Evolutionary conservation across 345 rosid species (phyloP).

Genomic region (Eucalyptus curtisii): DNA sequence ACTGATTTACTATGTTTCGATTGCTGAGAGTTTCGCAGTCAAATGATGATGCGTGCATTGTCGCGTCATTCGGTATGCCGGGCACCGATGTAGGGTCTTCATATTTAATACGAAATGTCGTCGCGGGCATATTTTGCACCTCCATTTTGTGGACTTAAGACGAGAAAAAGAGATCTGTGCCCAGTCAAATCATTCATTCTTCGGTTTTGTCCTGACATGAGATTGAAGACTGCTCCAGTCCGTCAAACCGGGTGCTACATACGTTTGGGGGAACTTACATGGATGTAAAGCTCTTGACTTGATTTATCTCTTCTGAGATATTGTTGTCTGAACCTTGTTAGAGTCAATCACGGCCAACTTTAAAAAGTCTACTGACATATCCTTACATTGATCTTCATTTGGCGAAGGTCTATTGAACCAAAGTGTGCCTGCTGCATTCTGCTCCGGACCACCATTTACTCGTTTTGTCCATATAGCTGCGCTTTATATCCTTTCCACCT

Average conservation of each 20-base stretch:
- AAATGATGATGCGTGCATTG: not conserved
- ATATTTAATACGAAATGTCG: not conserved
- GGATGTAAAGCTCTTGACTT: not conserved
- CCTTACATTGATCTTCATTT: not conserved
- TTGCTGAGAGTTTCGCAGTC: not conserved
- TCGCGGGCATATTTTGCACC: not conserved
- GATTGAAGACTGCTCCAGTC: not conserved
- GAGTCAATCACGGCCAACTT: not conserved
- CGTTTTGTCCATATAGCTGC: not conserved
- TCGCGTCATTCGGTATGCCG: not conserved
- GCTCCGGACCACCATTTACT: not conserved
- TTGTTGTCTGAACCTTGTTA: not conserved
- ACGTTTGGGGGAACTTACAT: not conserved
- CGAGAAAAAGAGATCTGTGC: not conserved
- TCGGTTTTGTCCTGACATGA: not conserved
- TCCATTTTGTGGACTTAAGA: not conserved
- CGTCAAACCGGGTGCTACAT: not conserved
- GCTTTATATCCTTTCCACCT: not conserved
- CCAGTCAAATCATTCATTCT: not conserved
- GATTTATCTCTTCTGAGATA: not conserved
- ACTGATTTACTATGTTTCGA: not conserved
- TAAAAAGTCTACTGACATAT: too few species aligned
- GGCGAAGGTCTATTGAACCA: not conserved
- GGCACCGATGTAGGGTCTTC: not conserved
- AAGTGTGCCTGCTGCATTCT: not conserved